Conservation (phyloP, 345 rosid genomes). For the Noccaea bulbosa region DNA sequence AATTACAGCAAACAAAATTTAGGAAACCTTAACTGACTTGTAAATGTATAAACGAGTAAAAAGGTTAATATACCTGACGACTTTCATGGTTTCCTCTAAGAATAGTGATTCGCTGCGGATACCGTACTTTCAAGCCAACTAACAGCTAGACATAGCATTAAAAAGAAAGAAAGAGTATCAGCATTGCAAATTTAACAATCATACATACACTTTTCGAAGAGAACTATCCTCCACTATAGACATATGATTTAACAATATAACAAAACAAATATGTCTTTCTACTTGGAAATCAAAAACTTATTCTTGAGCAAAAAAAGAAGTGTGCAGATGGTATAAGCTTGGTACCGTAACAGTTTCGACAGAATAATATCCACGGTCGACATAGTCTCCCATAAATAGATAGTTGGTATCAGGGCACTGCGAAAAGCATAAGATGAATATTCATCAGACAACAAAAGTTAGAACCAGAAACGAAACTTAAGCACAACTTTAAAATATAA, state of each 20-base stretch:
- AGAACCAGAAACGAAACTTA: conserved; percentile 12
- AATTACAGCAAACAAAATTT: not conserved
- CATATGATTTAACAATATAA: not conserved
- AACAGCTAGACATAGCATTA: conserved; percentile 53
- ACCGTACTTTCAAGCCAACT: conserved; percentile 82
- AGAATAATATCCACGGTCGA: conserved; percentile 97
- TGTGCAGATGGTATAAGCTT: conserved; percentile 19
- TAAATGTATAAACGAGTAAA: not conserved
- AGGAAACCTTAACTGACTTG: not conserved
- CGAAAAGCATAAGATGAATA: conserved; percentile 32
- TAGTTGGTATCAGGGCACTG: conserved; percentile 99
- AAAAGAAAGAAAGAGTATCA: conserved; percentile 25
- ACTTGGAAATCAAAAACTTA: not conserved
- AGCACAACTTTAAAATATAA: conserved; percentile 10
- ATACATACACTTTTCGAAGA: not conserved
- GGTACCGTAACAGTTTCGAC: conserved; percentile 95
- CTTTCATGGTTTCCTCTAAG: conserved; percentile 92
- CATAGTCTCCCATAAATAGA: conserved; percentile 99
- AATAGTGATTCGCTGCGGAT: conserved; percentile 78
- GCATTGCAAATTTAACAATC: conserved; percentile 11
- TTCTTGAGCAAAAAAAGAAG: conserved; percentile 2
- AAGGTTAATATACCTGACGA: conserved; percentile 63
- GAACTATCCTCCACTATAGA: conserved; percentile 10
- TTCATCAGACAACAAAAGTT: conserved; percentile 23
- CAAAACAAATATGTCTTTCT: not conserved